Base-by-base conservation (phyloP, 257 asterid species). In the Leptodermis oblonga region DNA sequence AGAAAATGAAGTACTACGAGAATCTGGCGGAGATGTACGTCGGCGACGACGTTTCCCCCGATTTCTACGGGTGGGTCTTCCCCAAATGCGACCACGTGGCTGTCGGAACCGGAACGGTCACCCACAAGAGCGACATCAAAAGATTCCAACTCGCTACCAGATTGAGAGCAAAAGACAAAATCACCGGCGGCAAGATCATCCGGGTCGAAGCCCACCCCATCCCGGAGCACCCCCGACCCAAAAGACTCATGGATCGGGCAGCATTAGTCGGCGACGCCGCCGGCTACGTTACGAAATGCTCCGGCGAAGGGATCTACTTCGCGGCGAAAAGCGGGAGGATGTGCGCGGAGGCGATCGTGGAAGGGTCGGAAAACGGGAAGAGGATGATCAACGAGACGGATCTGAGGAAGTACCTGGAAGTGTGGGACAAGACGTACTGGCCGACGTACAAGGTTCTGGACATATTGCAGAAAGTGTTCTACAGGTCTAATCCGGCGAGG, bases 71-170 rank as follows among this genome's bases (percentile, higher is more conserved):
- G 1, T 92, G 96, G 98, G 98, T 92, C 15, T 89, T 89, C 80
- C 96, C 96, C 0, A 92, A 92, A 77, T 90, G 96, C 76, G 97
- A 93, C 81, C 98, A 93, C 80, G 96, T 90, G 5, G 96, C 98
- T 0, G 98, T 93, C 13, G 98, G 98, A 0, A 93, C 97, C 4
- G 98, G 97, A 54, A 93, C 97, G 0, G 97, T 93, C 0, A 90
- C 97, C 14, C 94, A 93, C 86, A 90, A 90, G 69, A 80, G 86
- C 25, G 97, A 93, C 81, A 93, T 93, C 33, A 93, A 93, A 62
- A 86, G 88, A 23, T 77, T 93, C 77, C 98, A 90, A 59, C 62
- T 70, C 8, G 98, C 98, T 0, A 92, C 96, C 0, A 69, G 98
- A 9, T 73, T 90, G 51, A 84, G 98, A 26, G 97, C 97, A 3